Conservation (phyloP, 2,329 filamentous ascomycete genomes). For the Botryotinia narcissicola region DNA sequence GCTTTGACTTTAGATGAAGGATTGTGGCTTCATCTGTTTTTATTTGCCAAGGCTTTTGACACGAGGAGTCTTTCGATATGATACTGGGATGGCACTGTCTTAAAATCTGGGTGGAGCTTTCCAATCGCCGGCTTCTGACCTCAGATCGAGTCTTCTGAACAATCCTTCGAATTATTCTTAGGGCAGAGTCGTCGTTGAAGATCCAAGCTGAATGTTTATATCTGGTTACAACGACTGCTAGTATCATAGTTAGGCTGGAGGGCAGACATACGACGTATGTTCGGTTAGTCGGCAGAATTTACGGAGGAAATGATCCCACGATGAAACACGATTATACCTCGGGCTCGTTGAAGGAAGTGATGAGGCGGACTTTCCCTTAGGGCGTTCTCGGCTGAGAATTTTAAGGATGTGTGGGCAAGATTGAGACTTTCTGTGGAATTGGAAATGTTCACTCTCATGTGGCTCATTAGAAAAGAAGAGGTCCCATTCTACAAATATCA, state of each 20-base stretch:
- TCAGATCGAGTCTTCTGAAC: too few species aligned
- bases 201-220: neutral
- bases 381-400: neutral
- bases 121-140: neutral
- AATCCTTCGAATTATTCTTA: neutral
- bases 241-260: neutral
- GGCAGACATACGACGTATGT: too few species aligned
- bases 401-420: neutral
- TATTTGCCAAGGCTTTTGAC: neutral
- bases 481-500: neutral
- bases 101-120: neutral
- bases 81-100: neutral
- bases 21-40: neutral
- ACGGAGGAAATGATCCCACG: neutral
- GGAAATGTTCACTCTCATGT: too few species aligned
- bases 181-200: neutral
- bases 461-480: neutral
- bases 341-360: neutral
- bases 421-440: too few species aligned
- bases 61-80: neutral
- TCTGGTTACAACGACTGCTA: neutral
- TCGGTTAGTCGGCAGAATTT: too few species aligned
- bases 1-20: neutral
- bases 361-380: neutral
- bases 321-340: neutral